These are phyloP conservation scores for Hymenoscyphus infarciens DNA, from an alignment of 2,329 filamentous ascomycete genomes.

Conservation along the genomic window DNA sequence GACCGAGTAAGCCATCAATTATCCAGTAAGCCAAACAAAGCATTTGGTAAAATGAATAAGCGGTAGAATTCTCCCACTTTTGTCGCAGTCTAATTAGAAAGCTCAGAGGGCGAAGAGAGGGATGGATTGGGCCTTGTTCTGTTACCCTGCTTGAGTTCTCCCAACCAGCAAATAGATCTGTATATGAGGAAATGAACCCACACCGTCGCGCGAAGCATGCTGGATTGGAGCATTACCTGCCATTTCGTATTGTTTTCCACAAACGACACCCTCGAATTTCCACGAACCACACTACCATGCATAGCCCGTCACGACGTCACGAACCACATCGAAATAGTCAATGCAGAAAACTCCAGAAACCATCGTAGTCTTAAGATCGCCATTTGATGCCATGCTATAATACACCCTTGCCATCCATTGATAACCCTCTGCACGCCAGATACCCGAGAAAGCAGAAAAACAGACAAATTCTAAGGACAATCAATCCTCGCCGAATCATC, in stretches of 20 bases:
- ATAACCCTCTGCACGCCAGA: constrained; percentile 12
- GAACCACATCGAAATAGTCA: not conserved
- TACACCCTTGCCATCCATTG: constrained; percentile 27
- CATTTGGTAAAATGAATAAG: too few relatives aligned
- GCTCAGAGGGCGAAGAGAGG: too few relatives aligned
- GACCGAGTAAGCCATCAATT: too few relatives aligned
- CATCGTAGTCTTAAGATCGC: constrained; percentile 12
- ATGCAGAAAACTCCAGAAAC: not conserved
- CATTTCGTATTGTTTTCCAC: not conserved
- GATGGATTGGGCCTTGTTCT: too few relatives aligned
- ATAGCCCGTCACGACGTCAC: not conserved
- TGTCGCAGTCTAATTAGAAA: too few relatives aligned
- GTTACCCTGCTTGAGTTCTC: too few relatives aligned
- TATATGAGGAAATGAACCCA: too few relatives aligned
- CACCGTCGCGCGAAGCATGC: too few relatives aligned
- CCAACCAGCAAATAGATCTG: too few relatives aligned
- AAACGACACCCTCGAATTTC: not conserved
- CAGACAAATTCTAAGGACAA: constrained; percentile 25
- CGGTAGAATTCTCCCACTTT: too few relatives aligned
- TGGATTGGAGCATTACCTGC: not conserved
- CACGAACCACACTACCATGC: not conserved
- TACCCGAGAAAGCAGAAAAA: not conserved
- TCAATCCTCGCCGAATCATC: constrained; percentile 56
- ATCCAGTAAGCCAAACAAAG: too few relatives aligned
- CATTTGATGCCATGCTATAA: constrained; percentile 32